Evolutionary conservation across 768 basidiomycete species (phyloP).

Genomic region (Boletus barrowsii): DNA sequence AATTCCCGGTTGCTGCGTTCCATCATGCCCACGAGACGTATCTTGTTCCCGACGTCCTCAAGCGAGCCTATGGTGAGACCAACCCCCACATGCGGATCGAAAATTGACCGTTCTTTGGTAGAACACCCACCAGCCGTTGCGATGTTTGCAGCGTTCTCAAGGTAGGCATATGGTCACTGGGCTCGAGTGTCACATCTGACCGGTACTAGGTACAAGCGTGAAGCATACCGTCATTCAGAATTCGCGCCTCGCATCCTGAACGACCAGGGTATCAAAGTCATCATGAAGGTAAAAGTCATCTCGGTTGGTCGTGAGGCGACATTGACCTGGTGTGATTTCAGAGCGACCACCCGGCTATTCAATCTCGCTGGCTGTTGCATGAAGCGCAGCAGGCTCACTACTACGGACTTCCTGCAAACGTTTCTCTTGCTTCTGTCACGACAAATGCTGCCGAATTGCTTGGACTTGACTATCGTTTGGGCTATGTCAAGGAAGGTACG

Average conservation of each 20-base stretch:
- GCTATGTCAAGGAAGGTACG: slow-evolving; percentile 62
- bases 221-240: slow-evolving; percentile 54
- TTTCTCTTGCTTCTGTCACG: slow-evolving; percentile 74
- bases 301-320: background rate
- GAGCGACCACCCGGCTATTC: slow-evolving; percentile 65
- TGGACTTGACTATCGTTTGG: slow-evolving; percentile 80
- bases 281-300: slow-evolving; percentile 43
- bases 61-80: slow-evolving; percentile 56
- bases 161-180: slow-evolving; percentile 25
- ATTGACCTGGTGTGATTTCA: slow-evolving; percentile 21
- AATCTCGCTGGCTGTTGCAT: slow-evolving; percentile 74
- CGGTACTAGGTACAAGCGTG: slow-evolving; percentile 49
- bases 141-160: slow-evolving; percentile 59
- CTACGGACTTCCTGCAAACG: slow-evolving; percentile 68
- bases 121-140: slow-evolving; percentile 63
- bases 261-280: slow-evolving; percentile 46
- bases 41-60: slow-evolving; percentile 74
- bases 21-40: slow-evolving; percentile 82
- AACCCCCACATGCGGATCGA: background rate
- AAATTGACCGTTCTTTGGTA: slow-evolving; percentile 13
- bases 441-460: slow-evolving; percentile 67
- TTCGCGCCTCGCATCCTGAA: slow-evolving; percentile 54
- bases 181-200: background rate
- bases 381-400: slow-evolving; percentile 85
- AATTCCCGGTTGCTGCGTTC: slow-evolving; percentile 71